Conservation (phyloP, 2,329 filamentous ascomycete species). For the Tolypocladium album region DNA sequence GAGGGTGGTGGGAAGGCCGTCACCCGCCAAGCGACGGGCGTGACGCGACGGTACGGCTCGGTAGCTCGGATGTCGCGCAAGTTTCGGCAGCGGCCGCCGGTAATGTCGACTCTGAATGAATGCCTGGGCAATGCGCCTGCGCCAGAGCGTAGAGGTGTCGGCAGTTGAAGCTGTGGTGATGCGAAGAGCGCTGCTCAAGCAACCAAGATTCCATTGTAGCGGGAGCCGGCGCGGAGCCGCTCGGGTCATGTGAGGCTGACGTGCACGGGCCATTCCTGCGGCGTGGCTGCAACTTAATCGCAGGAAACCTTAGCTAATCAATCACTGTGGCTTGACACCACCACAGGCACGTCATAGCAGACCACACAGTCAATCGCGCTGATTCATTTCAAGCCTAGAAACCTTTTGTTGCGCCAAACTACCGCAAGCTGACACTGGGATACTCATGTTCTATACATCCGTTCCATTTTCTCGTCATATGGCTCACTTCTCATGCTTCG, state of each 20-base stretch:
- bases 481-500: background rate
- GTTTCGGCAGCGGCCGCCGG: background rate
- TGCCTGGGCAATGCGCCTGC: background rate
- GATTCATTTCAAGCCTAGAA: background rate
- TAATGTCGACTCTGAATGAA: background rate
- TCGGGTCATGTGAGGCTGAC: conserved; percentile 19
- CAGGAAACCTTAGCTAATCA: background rate
- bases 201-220: background rate
- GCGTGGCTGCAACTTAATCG: background rate
- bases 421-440: conserved; percentile 1
- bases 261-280: conserved; percentile 14
- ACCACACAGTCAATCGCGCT: background rate
- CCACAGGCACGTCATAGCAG: background rate
- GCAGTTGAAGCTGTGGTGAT: background rate
- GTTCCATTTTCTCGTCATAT: background rate
- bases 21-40: background rate
- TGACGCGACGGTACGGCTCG: background rate
- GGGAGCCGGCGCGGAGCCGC: conserved; percentile 5
- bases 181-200: background rate
- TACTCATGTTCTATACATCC: conserved; percentile 1
- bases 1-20: background rate
- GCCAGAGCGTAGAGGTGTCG: background rate
- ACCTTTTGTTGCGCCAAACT: conserved; percentile 1
- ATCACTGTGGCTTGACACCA: background rate
- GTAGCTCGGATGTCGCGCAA: background rate